Evolutionary conservation across 83 land plant species (phyloP), one percentile per base, ranked within the genome.

Genomic region (Isoetes engelmannii): DNA sequence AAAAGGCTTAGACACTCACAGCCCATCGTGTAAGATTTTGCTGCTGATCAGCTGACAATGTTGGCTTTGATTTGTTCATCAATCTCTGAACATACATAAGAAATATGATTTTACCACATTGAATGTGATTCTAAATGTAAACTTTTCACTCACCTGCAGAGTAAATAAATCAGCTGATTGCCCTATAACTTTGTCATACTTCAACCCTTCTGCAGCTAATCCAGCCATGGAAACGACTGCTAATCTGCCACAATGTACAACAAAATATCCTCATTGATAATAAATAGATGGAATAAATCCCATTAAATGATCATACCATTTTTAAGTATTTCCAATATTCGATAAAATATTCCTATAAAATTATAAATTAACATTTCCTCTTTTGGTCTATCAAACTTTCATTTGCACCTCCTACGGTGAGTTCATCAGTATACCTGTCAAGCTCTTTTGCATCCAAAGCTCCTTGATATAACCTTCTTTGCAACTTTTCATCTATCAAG

Each of bases 11-110:
- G 45, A 46, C 60, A 74, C 88, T 79, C 71, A 87, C 97, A 4
- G 97, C 97, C 97, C 97, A 92, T 80, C 97, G 74, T 7, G 97
- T 92, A 42, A 92, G 89, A 69, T 92, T 92, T 75, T 89, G 97
- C 70, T 92, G 97, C 79, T 92, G 89, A 7, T 85, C 92, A 71
- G 75, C 84, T 72, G 80, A 79, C 5, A 92, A 70, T 45, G 73
- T 81, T 56, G 92, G 91, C 65, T 85, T 92, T 67, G 83, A 83
- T 71, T 95, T 76, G 75, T 92, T 92, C 18, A 92, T 82, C 19
- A 92, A 78, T 71, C 97, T 89, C 95, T 92, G 83, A 6, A 37
- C 1, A 77, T 44, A 21, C 0, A 69, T 10, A 72, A 18, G 69
- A 64, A 18, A 19, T 62, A 44, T 45, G 48, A 6, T 64, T 44